Evolutionary conservation across 2,329 filamentous ascomycete genomes (phyloP).

Genomic region (Scortechinia acanthostroma): DNA sequence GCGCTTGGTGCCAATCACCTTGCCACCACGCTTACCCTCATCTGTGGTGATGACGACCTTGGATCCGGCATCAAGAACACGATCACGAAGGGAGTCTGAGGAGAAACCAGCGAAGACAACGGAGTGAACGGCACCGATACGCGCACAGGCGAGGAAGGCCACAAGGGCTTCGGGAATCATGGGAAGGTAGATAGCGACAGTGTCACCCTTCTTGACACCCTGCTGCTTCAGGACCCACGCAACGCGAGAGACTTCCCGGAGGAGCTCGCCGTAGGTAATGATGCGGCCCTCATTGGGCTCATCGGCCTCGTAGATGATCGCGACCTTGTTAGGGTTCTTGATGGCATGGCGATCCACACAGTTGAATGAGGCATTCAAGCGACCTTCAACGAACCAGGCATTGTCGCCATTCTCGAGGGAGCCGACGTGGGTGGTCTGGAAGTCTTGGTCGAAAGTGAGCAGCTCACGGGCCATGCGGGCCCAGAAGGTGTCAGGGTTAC

Average conservation of each 20-base stretch:
- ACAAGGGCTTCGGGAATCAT: conserved; percentile 97
- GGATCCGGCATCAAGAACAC: conserved; percentile 81
- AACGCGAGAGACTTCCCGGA: conserved; percentile 81
- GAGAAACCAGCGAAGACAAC: conserved; percentile 98
- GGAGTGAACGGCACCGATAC: conserved; percentile 93
- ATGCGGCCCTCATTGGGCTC: conserved; percentile 80
- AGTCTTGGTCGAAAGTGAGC: conserved; percentile 83
- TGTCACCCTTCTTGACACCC: conserved; percentile 95
- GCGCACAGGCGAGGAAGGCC: conserved; percentile 80
- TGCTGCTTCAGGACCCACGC: conserved; percentile 87
- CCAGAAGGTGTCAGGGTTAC: conserved; percentile 86
- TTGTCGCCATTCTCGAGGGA: conserved; percentile 73
- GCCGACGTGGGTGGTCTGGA: conserved; percentile 79
- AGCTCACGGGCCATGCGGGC: conserved; percentile 77
- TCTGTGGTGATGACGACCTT: conserved; percentile 95
- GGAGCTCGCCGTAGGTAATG: conserved; percentile 86
- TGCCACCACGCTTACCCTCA: conserved; percentile 95
- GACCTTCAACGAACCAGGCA: conserved; percentile 91
- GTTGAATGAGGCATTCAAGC: conserved; percentile 93
- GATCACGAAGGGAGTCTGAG: conserved; percentile 88
- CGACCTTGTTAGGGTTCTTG: conserved; percentile 84
- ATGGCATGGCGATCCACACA: conserved; percentile 95
- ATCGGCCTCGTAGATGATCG: conserved; percentile 98
- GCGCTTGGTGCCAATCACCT: conserved; percentile 96
- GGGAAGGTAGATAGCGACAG: conserved; percentile 91